A percentile compares a stretch with the other conserved stretches of the same genome.
Evolutionary conservation across 371 early-diverging fungal species (phyloP).

Genomic region (Modicella reniformis): DNA sequence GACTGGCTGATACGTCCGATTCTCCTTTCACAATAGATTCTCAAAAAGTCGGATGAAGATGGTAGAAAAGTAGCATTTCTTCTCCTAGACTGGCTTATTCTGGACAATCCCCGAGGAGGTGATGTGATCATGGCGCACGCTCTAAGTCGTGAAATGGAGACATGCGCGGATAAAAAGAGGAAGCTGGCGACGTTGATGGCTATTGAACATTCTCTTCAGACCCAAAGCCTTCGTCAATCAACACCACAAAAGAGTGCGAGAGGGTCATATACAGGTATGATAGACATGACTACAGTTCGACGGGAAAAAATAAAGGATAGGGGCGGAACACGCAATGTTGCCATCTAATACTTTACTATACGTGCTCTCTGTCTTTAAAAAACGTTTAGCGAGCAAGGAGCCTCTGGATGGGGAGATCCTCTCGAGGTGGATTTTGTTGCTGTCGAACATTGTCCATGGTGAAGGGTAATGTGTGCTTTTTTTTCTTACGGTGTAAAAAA

Average conservation of each 20-base stretch:
- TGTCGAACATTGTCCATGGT: no score
- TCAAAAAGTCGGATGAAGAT: constrained; percentile 31
- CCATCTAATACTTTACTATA: no score
- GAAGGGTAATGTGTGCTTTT: no score
- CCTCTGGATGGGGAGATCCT: no score
- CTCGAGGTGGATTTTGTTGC: no score
- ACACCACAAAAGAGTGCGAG: neutral
- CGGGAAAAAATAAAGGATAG: no score
- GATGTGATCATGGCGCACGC: constrained; percentile 16
- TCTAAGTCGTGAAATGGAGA: constrained; percentile 16
- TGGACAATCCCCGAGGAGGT: constrained; percentile 6
- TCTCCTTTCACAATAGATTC: constrained; percentile 12
- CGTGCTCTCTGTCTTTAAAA: no score
- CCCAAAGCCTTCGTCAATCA: neutral
- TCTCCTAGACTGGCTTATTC: constrained; percentile 37
- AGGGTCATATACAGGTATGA: neutral
- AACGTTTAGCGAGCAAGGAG: no score
- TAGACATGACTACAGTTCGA: no score
- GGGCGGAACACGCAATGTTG: no score
- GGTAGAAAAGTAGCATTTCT: constrained; percentile 26
- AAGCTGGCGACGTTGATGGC: constrained; percentile 31
- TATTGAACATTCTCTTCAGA: constrained; percentile 26
- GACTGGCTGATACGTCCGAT: no score
- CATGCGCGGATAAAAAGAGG: constrained; percentile 22
- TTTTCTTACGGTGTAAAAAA: no score